A percentile compares a stretch with the other conserved stretches of the same genome.
Evolutionary conservation across 495 filamentous ascomycete species (phyloP).

Genomic region (Delitschia confertaspora): DNA sequence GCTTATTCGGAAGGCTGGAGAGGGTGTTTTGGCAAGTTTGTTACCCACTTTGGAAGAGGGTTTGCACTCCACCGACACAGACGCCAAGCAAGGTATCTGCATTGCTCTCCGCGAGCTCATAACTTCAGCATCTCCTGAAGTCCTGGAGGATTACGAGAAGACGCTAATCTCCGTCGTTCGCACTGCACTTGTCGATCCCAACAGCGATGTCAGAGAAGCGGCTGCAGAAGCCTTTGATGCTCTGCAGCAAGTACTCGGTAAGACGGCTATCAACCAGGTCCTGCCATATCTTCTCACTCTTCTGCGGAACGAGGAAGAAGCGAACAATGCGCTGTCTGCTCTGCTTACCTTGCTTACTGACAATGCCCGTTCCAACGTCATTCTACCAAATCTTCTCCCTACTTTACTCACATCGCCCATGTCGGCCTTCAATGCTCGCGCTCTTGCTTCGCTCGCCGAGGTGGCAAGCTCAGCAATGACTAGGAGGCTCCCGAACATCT

Average conservation of each 20-base stretch:
- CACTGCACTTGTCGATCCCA: constrained; percentile 80
- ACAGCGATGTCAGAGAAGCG: constrained; percentile 85
- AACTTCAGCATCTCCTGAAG: constrained; percentile 77
- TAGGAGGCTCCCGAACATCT: constrained; percentile 73
- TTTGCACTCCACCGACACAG: constrained; percentile 80
- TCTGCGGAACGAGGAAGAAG: constrained; percentile 72
- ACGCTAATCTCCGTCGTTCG: constrained; percentile 89
- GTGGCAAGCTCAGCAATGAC: constrained; percentile 86
- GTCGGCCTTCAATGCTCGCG: constrained; percentile 85
- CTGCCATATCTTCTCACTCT: constrained; percentile 84
- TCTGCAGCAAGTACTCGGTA: constrained; percentile 85
- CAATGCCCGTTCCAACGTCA: constrained; percentile 87
- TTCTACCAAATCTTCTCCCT: constrained; percentile 89
- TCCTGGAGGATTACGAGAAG: constrained; percentile 89
- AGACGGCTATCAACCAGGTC: constrained; percentile 87
- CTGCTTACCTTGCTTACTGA: constrained; percentile 89
- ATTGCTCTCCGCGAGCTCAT: constrained; percentile 92
- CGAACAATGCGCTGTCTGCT: constrained; percentile 85
- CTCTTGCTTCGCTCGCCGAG: constrained; percentile 81
- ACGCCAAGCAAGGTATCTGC: constrained; percentile 95
- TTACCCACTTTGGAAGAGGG: constrained; percentile 90
- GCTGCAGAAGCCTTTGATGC: constrained; percentile 96
- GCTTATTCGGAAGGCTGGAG: constrained; percentile 90
- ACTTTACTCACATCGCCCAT: constrained; percentile 87
- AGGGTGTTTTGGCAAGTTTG: constrained; percentile 78